phyloP scores from a whole-genome alignment of 768 basidiomycete genomes.

The Amanita rubescens region DNA sequence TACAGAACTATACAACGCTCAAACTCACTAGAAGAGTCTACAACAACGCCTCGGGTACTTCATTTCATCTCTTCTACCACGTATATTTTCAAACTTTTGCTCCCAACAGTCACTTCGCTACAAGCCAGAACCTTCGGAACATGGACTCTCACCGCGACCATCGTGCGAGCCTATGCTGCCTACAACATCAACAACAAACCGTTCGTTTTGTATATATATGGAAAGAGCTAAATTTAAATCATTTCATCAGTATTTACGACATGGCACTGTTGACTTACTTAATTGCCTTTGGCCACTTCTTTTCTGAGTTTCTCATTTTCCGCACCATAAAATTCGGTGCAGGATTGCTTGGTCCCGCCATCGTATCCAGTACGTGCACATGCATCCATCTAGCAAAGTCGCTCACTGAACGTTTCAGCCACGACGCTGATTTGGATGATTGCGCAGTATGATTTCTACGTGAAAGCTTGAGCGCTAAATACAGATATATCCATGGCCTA shows the following conservation, averaged over 20 bases:
- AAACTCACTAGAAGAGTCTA: constrained; percentile 78
- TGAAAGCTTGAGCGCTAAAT: constrained; percentile 19
- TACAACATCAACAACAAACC: constrained; percentile 80
- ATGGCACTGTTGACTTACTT: constrained; percentile 84
- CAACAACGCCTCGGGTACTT: constrained; percentile 38
- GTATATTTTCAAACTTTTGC: neutral
- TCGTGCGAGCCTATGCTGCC: constrained; percentile 81
- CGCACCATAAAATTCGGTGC: constrained; percentile 56
- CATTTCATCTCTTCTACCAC: constrained; percentile 4
- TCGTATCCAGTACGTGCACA: constrained; percentile 72
- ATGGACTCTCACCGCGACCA: constrained; percentile 85
- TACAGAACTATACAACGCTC: constrained; percentile 76
- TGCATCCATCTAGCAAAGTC: neutral
- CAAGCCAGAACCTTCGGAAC: constrained; percentile 86
- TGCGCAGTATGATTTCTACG: constrained; percentile 74
- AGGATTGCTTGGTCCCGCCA: constrained; percentile 62
- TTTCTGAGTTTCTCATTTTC: constrained; percentile 79
- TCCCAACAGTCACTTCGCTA: constrained; percentile 64
- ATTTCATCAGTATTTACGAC: constrained; percentile 68
- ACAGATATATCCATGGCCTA: neutral
- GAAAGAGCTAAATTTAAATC: neutral
- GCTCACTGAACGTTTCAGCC: constrained; percentile 29
- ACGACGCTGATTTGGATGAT: constrained; percentile 81
- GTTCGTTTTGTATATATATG: constrained; percentile 36
- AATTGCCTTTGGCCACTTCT: constrained; percentile 86